These are phyloP conservation scores for Neonectria faginata DNA, from an alignment of 2,329 filamentous ascomycete genomes.

Conservation along the genomic window DNA sequence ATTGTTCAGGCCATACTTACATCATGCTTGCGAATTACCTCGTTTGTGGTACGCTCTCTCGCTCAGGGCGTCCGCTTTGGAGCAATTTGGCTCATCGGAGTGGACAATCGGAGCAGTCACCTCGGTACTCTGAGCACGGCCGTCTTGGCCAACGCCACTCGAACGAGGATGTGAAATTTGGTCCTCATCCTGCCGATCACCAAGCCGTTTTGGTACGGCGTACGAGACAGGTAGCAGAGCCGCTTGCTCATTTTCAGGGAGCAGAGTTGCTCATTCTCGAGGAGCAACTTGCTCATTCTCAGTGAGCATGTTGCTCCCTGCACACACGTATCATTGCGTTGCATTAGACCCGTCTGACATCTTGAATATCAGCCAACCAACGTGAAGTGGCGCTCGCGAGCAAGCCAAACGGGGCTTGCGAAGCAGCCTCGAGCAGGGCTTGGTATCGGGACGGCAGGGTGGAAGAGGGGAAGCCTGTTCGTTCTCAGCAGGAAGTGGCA, in stretches of 20 bases:
- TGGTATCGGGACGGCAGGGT: neutral
- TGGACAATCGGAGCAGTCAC: neutral
- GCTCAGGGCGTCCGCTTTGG: too few species aligned
- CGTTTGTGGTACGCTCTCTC: neutral
- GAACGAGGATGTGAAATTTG: neutral
- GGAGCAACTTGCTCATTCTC: neutral
- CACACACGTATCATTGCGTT: neutral
- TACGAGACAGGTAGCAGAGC: neutral
- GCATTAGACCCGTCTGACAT: neutral
- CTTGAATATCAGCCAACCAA: neutral
- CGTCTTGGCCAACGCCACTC: neutral
- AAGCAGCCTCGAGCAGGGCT: neutral
- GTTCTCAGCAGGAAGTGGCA: neutral
- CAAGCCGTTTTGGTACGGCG: neutral
- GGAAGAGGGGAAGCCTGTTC: conserved; percentile 1
- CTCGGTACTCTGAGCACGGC: neutral
- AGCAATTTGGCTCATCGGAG: neutral
- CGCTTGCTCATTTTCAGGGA: neutral
- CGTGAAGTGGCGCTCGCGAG: neutral
- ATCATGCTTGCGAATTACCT: neutral
- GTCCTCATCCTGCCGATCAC: neutral
- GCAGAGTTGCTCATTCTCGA: neutral
- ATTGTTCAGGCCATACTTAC: neutral
- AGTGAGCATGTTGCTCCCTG: neutral
- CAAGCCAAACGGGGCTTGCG: neutral